Base-by-base conservation (phyloP, 1,284 basidiomycete genomes). In the Tetrapyrgos nigripes region DNA sequence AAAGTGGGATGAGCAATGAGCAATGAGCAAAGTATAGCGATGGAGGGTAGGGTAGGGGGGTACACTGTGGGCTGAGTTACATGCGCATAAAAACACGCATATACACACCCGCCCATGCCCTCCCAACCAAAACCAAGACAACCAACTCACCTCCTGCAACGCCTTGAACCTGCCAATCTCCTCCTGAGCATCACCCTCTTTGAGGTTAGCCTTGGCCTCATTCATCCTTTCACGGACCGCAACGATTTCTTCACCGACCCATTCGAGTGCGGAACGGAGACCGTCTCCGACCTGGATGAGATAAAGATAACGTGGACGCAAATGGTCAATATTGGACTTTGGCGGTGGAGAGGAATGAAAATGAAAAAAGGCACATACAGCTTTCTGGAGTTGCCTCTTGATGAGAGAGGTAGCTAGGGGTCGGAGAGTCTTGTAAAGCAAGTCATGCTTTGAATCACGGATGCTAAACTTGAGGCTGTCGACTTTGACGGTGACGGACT, bases 331-430 rank as follows among this genome's bases (percentile, higher is more conserved):
- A 40, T 17, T 6, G 8, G 19, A 40, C 17, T 8, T 9, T 5
- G 19, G 6, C 19, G 17, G 17, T 40, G 17, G 19, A 8, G 19
- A 40, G 37, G 37, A 40, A 6, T 40, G 19, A 17, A n/a, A 40
- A 4, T 24, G 6, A 27, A 24, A n/a, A 23, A 1, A 17, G 26
- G 13, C 8, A 46, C 56, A 44, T 29, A 57, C 83, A 1, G 92
- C 96, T 73, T 90, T 93, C 76, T 91, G 82, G 65, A 99, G 88
- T 72, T 96, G 93, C 73, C 86, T 89, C 86, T 98, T 98, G 69
- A 99, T 89, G 50, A 97, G 78, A 4, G 84, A 84, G 3, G 85
- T 92, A 5, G 91, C 91, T 50, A 94, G 80, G 6, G 90, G 89
- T 44, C 82, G 82, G 35, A 94, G 68, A 0, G 89, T 90, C 80